These are phyloP conservation scores for Daldinia bambusicola DNA, from an alignment of 495 filamentous ascomycete genomes.

Conservation along the genomic window DNA sequence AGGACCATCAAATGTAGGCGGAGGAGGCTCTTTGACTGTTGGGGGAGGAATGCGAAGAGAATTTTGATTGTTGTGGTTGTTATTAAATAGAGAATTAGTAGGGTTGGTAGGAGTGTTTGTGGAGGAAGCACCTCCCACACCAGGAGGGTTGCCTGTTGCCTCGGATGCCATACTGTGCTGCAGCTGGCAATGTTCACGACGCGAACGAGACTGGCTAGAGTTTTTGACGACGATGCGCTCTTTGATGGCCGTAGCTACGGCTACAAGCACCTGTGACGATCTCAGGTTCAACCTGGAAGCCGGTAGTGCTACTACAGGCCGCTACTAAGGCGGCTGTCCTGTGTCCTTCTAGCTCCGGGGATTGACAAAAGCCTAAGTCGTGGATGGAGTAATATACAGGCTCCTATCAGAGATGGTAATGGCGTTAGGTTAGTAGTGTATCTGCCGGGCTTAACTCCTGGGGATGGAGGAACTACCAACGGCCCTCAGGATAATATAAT, in stretches of 20 bases:
- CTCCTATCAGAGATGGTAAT: background rate
- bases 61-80: conserved; percentile 1
- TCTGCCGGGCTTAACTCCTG: background rate
- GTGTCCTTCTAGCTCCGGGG: too few relatives aligned
- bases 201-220: background rate
- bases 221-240: background rate
- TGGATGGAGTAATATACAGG: background rate
- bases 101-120: background rate
- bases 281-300: too few relatives aligned
- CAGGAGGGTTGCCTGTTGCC: background rate
- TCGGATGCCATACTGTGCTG: background rate
- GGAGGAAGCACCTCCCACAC: background rate
- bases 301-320: too few relatives aligned
- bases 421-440: background rate
- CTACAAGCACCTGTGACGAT: background rate
- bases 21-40: conserved; percentile 3
- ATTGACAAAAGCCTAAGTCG: too few relatives aligned
- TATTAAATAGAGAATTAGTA: background rate
- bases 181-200: background rate
- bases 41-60: conserved; percentile 12
- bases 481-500: background rate
- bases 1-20: conserved; percentile 9
- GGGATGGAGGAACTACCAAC: background rate
- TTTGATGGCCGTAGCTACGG: background rate
- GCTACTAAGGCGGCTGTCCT: too few relatives aligned